Evolutionary conservation across 257 asterid genomes (phyloP).

Genomic region (Lithospermum erythrorhizon): DNA sequence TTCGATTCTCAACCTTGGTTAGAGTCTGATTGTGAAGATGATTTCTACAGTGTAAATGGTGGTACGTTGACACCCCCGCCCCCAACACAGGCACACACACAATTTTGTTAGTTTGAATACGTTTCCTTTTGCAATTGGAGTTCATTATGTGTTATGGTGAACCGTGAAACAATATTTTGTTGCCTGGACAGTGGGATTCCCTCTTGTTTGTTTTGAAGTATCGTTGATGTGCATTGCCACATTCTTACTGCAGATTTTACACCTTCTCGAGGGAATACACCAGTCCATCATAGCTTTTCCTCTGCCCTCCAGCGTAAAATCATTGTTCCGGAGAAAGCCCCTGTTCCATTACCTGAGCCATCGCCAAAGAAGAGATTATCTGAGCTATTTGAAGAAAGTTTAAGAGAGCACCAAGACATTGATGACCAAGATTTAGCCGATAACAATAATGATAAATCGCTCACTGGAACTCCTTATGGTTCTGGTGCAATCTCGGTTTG

Average conservation of each 20-base stretch:
- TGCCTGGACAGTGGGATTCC: no score
- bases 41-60: constrained; percentile 64
- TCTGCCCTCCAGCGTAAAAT: constrained; percentile 17
- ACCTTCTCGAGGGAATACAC: constrained; percentile 67
- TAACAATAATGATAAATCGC: constrained; percentile 8
- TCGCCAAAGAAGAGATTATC: constrained; percentile 48
- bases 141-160: no score
- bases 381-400: constrained; percentile 49
- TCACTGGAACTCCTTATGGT: constrained; percentile 18
- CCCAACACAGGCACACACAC: no score
- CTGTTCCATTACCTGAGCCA: constrained; percentile 10
- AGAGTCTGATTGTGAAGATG: constrained; percentile 83
- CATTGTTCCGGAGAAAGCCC: constrained; percentile 8
- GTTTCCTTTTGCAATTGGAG: neutral
- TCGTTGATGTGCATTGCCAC: neutral
- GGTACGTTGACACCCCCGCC: no score
- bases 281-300: constrained; percentile 40
- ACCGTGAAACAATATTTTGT: no score
- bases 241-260: constrained; percentile 43
- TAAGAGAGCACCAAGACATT: constrained; percentile 10
- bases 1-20: constrained; percentile 69
- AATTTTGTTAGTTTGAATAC: no score
- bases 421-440: constrained; percentile 13
- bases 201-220: no score
- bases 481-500: constrained; percentile 23